phyloP scores from a whole-genome alignment of 495 filamentous ascomycete genomes.

The Pyrenula aspistea region DNA sequence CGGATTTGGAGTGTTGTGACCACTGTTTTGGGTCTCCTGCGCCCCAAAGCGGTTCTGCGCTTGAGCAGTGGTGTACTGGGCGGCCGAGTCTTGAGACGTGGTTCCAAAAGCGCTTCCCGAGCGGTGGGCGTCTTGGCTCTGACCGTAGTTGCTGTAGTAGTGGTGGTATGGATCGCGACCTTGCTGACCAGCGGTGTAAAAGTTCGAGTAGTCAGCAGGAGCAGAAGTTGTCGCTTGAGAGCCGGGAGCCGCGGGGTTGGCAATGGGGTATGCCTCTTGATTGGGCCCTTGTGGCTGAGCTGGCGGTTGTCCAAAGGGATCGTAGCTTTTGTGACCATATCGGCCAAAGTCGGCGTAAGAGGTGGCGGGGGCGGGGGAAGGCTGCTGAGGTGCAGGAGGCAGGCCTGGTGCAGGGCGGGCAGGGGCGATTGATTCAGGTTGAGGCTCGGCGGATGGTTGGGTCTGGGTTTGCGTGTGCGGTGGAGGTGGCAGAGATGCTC shows the following conservation, averaged over 20 bases:
- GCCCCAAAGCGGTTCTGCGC: slow-evolving; percentile 57
- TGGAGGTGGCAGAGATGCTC: slow-evolving; percentile 79
- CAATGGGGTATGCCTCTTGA: slow-evolving; percentile 35
- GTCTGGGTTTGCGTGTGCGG: slow-evolving; percentile 20
- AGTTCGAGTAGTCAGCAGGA: slow-evolving; percentile 69
- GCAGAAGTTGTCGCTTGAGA: slow-evolving; percentile 39
- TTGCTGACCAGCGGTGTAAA: slow-evolving; percentile 77
- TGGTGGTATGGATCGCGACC: slow-evolving; percentile 61
- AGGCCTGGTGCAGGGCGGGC: slow-evolving; percentile 59
- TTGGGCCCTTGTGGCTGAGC: slow-evolving; percentile 49
- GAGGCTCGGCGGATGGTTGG: slow-evolving; percentile 11
- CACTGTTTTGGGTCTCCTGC: slow-evolving; percentile 68
- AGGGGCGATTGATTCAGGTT: slow-evolving; percentile 45
- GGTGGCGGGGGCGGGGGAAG: slow-evolving; percentile 28
- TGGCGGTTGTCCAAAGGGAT: slow-evolving; percentile 70
- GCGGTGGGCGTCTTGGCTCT: slow-evolving; percentile 74
- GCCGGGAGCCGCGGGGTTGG: slow-evolving; percentile 37
- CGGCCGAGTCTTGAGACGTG: slow-evolving; percentile 57
- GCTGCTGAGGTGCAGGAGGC: slow-evolving; percentile 51
- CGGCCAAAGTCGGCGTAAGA: slow-evolving; percentile 52
- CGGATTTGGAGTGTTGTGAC: slow-evolving; percentile 80
- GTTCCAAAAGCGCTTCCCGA: slow-evolving; percentile 54
- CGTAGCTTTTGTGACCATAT: slow-evolving; percentile 77
- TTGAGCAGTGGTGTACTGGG: slow-evolving; percentile 62
- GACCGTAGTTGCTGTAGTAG: slow-evolving; percentile 67